These are phyloP conservation scores for Rhinocladiella mackenziei DNA, from an alignment of 2,329 filamentous ascomycete species.

Conservation along the genomic window DNA sequence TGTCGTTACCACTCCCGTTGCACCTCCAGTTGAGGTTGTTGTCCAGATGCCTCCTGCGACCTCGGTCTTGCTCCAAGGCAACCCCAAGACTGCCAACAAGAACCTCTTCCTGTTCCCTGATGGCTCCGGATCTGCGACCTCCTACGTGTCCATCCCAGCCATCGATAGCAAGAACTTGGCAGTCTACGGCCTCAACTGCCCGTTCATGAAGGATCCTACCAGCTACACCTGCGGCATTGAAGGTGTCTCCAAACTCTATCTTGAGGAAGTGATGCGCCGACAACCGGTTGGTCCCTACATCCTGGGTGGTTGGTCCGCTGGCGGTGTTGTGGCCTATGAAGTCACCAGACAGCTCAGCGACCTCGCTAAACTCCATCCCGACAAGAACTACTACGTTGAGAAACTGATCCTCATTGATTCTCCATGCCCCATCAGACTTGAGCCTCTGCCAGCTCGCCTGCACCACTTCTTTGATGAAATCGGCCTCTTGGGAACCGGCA, in stretches of 20 bases:
- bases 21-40: constrained; percentile 26
- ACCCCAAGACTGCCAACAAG: constrained; percentile 41
- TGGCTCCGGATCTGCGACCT: constrained; percentile 46
- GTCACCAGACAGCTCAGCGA: constrained; percentile 31
- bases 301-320: constrained; percentile 39
- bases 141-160: constrained; percentile 43
- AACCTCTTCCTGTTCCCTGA: constrained; percentile 45
- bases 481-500: constrained; percentile 46
- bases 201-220: constrained; percentile 41
- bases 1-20: constrained; percentile 28
- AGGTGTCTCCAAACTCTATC: constrained; percentile 31
- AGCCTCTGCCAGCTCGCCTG: constrained; percentile 58
- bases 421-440: constrained; percentile 62
- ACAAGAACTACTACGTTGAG: constrained; percentile 43
- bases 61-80: constrained; percentile 43
- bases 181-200: constrained; percentile 43
- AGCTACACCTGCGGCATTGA: constrained; percentile 32
- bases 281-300: constrained; percentile 39
- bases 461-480: constrained; percentile 49
- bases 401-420: constrained; percentile 61
- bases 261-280: constrained; percentile 32
- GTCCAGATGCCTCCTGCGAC: constrained; percentile 38
- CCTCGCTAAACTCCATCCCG: constrained; percentile 25
- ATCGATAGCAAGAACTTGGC: constrained; percentile 39
- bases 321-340: constrained; percentile 39